A percentile compares a stretch with the other conserved stretches of the same genome.
phyloP scores from a whole-genome alignment of 495 filamentous ascomycete species.

The Aspergillus saccharolyticus region DNA sequence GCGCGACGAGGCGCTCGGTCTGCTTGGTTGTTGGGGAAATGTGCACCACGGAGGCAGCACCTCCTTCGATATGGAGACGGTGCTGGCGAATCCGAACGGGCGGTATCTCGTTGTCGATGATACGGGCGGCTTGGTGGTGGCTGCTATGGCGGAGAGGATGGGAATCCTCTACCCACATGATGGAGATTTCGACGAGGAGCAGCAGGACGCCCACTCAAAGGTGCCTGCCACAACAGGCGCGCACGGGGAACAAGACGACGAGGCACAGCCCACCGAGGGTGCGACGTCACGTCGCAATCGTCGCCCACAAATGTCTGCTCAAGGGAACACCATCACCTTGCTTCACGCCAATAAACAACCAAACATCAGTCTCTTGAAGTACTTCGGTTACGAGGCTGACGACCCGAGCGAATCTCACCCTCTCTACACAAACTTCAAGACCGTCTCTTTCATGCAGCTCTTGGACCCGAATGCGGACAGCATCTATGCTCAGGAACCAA shows the following conservation, averaged over 20 bases:
- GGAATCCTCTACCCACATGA: slow-evolving; percentile 65
- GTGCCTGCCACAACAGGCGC: slow-evolving; percentile 1
- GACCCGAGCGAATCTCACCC: slow-evolving; percentile 68
- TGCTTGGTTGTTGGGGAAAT: slow-evolving; percentile 64
- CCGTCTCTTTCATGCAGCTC: slow-evolving; percentile 85
- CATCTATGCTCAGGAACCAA: slow-evolving; percentile 58
- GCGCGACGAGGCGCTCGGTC: slow-evolving; percentile 75
- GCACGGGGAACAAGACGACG: slow-evolving; percentile 7
- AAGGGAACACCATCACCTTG: slow-evolving; percentile 78
- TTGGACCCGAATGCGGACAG: slow-evolving; percentile 66
- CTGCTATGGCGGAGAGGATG: slow-evolving; percentile 87
- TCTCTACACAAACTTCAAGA: slow-evolving; percentile 72
- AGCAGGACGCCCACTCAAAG: neutral
- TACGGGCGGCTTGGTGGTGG: slow-evolving; percentile 77
- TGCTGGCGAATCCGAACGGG: slow-evolving; percentile 47
- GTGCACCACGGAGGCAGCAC: slow-evolving; percentile 47
- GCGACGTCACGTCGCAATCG: slow-evolving; percentile 18
- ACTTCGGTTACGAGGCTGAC: slow-evolving; percentile 75
- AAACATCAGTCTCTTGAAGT: slow-evolving; percentile 77
- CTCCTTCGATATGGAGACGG: slow-evolving; percentile 20
- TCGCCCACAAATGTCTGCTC: slow-evolving; percentile 44
- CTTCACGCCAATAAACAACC: slow-evolving; percentile 86
- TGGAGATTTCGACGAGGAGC: slow-evolving; percentile 27
- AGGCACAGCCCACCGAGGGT: slow-evolving; percentile 1
- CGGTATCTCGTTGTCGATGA: slow-evolving; percentile 90